Evolutionary conservation across 148 eudicot species (phyloP).

Genomic region (Fagopyrum homotropicum): DNA sequence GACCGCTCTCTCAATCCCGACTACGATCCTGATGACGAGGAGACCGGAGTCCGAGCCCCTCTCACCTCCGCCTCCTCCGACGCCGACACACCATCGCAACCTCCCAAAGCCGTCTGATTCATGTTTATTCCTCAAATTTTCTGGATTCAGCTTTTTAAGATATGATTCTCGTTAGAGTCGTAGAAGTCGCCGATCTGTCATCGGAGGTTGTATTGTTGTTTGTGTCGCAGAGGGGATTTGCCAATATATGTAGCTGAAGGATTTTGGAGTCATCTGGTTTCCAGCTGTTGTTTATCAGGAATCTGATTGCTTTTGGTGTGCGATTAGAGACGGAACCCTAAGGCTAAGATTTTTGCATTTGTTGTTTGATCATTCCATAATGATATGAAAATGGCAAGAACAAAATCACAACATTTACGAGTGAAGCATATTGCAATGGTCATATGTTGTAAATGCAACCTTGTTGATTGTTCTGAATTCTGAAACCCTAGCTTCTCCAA

Average conservation of each 20-base stretch:
- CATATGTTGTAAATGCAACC: too few relatives aligned
- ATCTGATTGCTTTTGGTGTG: background rate
- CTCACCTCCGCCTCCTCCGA: slow-evolving; percentile 30
- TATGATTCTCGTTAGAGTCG: background rate
- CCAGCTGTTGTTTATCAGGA: background rate
- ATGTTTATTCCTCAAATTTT: background rate
- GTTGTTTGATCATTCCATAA: background rate
- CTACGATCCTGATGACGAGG: slow-evolving; percentile 75
- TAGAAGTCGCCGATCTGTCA: background rate
- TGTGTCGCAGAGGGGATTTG: background rate
- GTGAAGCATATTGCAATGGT: too few relatives aligned
- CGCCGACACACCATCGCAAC: slow-evolving; percentile 19
- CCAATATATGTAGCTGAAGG: background rate
- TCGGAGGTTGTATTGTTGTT: background rate
- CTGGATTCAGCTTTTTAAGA: too few relatives aligned
- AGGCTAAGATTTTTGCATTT: background rate
- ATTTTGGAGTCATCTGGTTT: background rate
- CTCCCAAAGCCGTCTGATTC: slow-evolving; percentile 36
- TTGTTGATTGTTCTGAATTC: too few relatives aligned
- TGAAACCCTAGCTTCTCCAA: too few relatives aligned
- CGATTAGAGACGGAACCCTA: background rate
- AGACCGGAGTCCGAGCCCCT: slow-evolving; percentile 32
- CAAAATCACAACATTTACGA: too few relatives aligned
- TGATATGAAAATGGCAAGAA: background rate
- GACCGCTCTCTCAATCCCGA: slow-evolving; percentile 82